Evolutionary conservation across 2,329 filamentous ascomycete genomes (phyloP).

Genomic region (Neofusicoccum cordaticola): DNA sequence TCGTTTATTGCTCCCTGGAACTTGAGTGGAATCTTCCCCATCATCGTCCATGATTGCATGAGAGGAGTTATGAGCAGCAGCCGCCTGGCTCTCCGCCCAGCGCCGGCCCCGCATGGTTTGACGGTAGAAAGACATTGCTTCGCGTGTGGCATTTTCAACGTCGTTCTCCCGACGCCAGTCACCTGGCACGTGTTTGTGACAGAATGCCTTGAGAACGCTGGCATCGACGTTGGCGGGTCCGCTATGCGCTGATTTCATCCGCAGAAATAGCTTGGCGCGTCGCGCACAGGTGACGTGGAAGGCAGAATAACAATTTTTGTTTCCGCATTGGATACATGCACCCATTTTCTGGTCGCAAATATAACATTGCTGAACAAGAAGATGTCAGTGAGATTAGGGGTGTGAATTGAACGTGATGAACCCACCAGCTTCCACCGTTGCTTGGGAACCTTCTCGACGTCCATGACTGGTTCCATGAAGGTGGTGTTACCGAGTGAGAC

Average conservation of each 20-base stretch:
- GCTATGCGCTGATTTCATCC: constrained; percentile 92
- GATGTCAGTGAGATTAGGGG: constrained; percentile 18
- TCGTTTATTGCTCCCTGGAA: constrained; percentile 53
- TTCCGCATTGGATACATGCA: constrained; percentile 95
- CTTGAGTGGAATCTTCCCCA: constrained; percentile 47
- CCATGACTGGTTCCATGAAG: constrained; percentile 97
- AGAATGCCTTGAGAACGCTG: constrained; percentile 88
- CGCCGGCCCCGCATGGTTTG: constrained; percentile 82
- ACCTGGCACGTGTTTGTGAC: constrained; percentile 86
- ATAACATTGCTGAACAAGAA: constrained; percentile 65
- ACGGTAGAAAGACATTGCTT: constrained; percentile 86
- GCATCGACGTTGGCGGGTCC: constrained; percentile 74
- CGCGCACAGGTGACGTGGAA: constrained; percentile 97
- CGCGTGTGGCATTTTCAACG: constrained; percentile 73
- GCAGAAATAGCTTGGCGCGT: constrained; percentile 80
- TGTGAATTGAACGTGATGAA: neutral
- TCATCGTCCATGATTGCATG: constrained; percentile 47
- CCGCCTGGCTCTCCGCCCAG: constrained; percentile 87
- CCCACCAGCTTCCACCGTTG: constrained; percentile 78
- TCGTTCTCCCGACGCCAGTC: constrained; percentile 87
- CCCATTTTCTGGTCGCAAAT: constrained; percentile 98
- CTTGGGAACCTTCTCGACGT: constrained; percentile 95
- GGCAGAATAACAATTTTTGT: constrained; percentile 94
- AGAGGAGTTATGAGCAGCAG: constrained; percentile 48
- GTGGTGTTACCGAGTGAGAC: constrained; percentile 93